Percentiles rank a stretch among this genome's conserved stretches.
Evolutionary conservation across 805 yeast species (phyloP).

Genomic region (Hanseniaspora occidentalis): DNA sequence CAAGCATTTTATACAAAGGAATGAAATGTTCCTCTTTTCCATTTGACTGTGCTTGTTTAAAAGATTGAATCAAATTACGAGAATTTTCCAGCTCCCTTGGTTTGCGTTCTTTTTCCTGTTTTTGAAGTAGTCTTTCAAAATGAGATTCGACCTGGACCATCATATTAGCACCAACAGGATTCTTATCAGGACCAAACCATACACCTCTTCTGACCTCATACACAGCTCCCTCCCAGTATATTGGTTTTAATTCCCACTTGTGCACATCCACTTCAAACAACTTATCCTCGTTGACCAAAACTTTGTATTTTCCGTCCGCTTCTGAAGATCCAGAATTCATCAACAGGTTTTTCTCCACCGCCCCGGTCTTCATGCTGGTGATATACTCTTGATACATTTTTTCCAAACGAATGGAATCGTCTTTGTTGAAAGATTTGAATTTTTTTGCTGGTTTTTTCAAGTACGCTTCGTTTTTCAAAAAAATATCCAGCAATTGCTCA

Average conservation of each 20-base stretch:
- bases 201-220: constrained; percentile 75
- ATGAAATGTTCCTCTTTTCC: neutral
- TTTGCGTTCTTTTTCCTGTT: constrained; percentile 12
- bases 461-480: neutral
- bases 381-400: constrained; percentile 23
- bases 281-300: constrained; percentile 71
- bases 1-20: neutral
- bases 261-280: constrained; percentile 59
- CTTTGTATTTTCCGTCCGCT: constrained; percentile 8
- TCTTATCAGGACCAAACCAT: constrained; percentile 58
- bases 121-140: constrained; percentile 31
- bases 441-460: constrained; percentile 32
- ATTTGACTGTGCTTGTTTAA: neutral
- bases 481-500: constrained; percentile 23
- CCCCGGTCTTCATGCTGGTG: neutral
- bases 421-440: constrained; percentile 53
- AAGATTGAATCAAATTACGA: too few relatives aligned
- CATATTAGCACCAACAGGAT: constrained; percentile 38
- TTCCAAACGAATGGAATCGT: constrained; percentile 57
- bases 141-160: constrained; percentile 50
- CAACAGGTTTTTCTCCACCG: neutral
- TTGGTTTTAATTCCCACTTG: constrained; percentile 45
- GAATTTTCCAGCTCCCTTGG: too few relatives aligned
- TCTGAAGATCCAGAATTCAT: neutral
- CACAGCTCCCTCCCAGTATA: constrained; percentile 81